Evolutionary conservation across 1,284 basidiomycete genomes (phyloP).

Genomic region (Fomitiporia mediterranea): DNA sequence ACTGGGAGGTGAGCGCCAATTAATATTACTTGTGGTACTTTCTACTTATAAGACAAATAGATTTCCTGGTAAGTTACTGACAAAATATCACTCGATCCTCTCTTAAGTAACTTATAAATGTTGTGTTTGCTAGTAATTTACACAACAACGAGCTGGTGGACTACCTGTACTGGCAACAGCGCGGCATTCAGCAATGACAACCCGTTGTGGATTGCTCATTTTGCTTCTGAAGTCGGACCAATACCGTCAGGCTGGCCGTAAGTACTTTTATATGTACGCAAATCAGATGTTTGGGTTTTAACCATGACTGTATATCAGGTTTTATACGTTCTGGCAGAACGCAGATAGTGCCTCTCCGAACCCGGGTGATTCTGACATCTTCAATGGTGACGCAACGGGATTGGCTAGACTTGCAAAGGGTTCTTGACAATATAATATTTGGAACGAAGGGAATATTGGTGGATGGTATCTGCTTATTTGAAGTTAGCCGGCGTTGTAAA

Average conservation of each 20-base stretch:
- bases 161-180: constrained; percentile 55
- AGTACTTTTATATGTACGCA: constrained; percentile 19
- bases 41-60: constrained; percentile 23
- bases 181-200: constrained; percentile 43
- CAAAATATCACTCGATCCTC: too few relatives aligned
- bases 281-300: not conserved
- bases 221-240: constrained; percentile 42
- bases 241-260: constrained; percentile 53
- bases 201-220: constrained; percentile 59
- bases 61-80: constrained; percentile 33
- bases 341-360: constrained; percentile 43
- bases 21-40: constrained; percentile 17
- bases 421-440: not conserved
- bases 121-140: constrained; percentile 59
- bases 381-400: constrained; percentile 41
- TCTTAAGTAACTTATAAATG: too few relatives aligned
- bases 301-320: constrained; percentile 30
- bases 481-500: too few relatives aligned
- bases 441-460: too few relatives aligned
- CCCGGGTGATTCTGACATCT: constrained; percentile 53
- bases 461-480: too few relatives aligned
- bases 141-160: constrained; percentile 66
- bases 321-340: constrained; percentile 61
- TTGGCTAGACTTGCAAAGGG: constrained; percentile 30
- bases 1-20: constrained; percentile 40